Evolutionary conservation across 176 grass and related monocot species (phyloP), one percentile per base, ranked within the genome.

Genomic region (Hordeum vulgare): DNA sequence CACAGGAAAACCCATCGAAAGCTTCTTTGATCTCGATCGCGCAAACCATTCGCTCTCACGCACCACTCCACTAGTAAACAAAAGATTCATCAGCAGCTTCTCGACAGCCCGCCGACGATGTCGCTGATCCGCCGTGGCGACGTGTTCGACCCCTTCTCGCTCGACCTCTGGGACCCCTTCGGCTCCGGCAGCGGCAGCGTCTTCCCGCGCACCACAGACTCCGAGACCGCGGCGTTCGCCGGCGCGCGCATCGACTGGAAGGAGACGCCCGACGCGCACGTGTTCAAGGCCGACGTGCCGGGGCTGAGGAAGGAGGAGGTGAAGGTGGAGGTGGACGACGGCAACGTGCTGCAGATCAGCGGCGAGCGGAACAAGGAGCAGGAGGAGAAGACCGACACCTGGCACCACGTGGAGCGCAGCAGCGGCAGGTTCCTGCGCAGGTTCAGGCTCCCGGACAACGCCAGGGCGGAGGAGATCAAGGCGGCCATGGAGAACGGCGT

Each of bases 131-230:
- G 85, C n/a, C 73, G 80, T 9, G 59, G 66, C 79, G 83, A 87
- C 84, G 41, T 84, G 26, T 86, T 83, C 49, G 88, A 90, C 59
- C 88, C 88, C 44, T 86, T 90, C 64, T 90, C 79, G 3, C 79
- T 90, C 47, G 67, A 90, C 57, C 33, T 84, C 17, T 84, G 45
- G 75, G 41, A 75, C 28, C 68, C 69, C 58, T 80, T 81, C 33
- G 44, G 77, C 40, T 54, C 69, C 77, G 23, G 75, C 67, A 62
- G 37, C 63, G 12, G 75, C 39, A 28, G 35, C 75, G 12, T 69
- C 61, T n/a, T 80, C 40, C 61, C 72, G 1, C 74, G 60, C 82
- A 4, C 7, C 51, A 51, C 24, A 72, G 24, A 9, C 33, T 56
- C 73, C 31, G 83, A 78, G 3, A 24, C 62, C 0, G 29, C 49